A percentile compares a stretch with the other conserved stretches of the same genome.
Evolutionary conservation across 768 basidiomycete genomes (phyloP).

Genomic region (Suillus ampliporus): DNA sequence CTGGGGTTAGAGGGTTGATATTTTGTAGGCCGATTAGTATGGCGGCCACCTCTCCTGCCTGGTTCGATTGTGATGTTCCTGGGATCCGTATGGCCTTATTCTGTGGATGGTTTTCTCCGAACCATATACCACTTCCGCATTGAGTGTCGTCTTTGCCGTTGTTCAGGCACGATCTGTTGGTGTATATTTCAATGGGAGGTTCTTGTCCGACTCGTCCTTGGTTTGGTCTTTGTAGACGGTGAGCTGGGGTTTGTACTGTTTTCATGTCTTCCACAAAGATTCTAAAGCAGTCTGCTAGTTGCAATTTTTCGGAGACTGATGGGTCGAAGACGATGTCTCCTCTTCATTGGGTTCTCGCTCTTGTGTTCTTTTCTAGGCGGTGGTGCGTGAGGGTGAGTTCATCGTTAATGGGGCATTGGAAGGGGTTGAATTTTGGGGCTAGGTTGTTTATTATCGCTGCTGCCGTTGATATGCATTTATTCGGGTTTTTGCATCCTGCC

Average conservation of each 20-base stretch:
- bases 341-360: background rate
- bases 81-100: constrained; percentile 11
- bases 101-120: background rate
- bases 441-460: background rate
- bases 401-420: constrained; percentile 3
- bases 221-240: background rate
- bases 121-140: constrained; percentile 25
- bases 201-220: background rate
- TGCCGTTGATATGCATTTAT: constrained; percentile 28
- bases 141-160: constrained; percentile 25
- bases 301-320: background rate
- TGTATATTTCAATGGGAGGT: constrained; percentile 22
- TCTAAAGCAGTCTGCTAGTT: constrained; percentile 3
- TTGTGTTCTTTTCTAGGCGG: constrained; percentile 10
- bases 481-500: background rate
- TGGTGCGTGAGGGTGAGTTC: constrained; percentile 9
- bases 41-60: constrained; percentile 15
- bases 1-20: background rate
- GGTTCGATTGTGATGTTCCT: constrained; percentile 14
- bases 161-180: constrained; percentile 27
- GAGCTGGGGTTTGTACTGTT: background rate
- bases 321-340: constrained; percentile 14
- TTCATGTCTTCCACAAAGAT: background rate
- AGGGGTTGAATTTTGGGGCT: background rate
- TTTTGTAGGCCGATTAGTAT: constrained; percentile 4